phyloP scores from a whole-genome alignment of 768 basidiomycete species.

The Termitomyces sp. region DNA sequence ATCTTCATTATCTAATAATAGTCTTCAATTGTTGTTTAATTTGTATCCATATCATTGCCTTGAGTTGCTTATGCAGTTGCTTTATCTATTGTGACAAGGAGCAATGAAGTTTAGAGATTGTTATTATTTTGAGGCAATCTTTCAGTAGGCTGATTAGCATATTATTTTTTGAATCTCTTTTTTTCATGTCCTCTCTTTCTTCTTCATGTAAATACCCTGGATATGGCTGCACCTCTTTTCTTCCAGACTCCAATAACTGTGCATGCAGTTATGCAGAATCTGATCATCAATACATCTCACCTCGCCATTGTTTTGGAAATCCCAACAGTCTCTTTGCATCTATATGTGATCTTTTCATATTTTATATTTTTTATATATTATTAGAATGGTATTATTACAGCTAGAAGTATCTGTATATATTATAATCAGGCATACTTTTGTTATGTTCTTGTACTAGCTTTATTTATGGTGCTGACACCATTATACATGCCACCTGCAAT shows the following conservation, averaged over 20 bases:
- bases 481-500: not conserved
- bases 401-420: not conserved
- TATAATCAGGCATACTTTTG: not conserved
- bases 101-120: not conserved
- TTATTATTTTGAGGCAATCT: not conserved
- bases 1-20: not conserved
- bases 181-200: not conserved
- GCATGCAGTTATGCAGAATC: not conserved
- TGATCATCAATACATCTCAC: not conserved
- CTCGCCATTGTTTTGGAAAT: not conserved
- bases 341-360: not conserved
- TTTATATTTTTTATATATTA: not conserved
- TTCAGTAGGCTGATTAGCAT: not conserved
- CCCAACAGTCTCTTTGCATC: not conserved
- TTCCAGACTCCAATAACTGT: not conserved
- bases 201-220: not conserved
- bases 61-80: not conserved
- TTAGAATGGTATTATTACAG: not conserved
- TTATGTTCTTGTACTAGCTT: not conserved
- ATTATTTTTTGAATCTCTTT: not conserved
- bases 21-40: not conserved
- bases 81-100: not conserved
- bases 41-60: not conserved
- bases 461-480: too few species aligned
- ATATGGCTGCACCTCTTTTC: not conserved